Percentiles rank a stretch among this genome's conserved stretches.
Conservation (phyloP, 257 asterid species). For the Cynanchum wilfordii region DNA sequence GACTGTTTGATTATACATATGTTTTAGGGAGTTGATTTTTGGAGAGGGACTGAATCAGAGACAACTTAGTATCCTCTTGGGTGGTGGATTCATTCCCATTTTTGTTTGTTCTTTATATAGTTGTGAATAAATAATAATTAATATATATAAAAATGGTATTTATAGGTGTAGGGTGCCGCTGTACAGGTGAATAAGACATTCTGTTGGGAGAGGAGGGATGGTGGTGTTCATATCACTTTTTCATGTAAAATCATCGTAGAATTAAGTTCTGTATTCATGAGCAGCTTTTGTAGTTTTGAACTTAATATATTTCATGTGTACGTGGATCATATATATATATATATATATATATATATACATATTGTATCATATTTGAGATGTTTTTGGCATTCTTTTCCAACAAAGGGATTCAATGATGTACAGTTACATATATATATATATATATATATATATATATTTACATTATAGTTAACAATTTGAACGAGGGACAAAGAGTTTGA, state of each 20-base stretch:
- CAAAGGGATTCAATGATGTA: not conserved
- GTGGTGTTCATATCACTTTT: not conserved
- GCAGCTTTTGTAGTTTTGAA: not conserved
- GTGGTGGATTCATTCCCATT: not conserved
- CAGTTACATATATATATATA: no score
- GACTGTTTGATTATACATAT: not conserved
- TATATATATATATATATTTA: no score
- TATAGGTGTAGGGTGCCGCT: conserved; percentile 11
- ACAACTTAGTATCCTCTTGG: not conserved
- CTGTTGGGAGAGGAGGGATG: not conserved
- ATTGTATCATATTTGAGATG: no score
- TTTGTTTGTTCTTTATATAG: conserved; percentile 2
- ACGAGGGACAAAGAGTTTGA: no score
- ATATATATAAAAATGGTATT: not conserved
- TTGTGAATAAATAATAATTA: not conserved
- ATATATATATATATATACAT: no score
- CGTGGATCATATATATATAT: not conserved
- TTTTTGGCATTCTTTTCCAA: not conserved
- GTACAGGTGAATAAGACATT: conserved; percentile 26
- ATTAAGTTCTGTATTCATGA: not conserved
- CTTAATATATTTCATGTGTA: not conserved
- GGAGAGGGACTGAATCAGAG: not conserved
- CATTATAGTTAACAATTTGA: no score
- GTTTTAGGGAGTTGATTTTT: not conserved
- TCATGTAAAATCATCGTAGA: not conserved